phyloP scores from a whole-genome alignment of 768 basidiomycete species.

The Hygrophorus russula region DNA sequence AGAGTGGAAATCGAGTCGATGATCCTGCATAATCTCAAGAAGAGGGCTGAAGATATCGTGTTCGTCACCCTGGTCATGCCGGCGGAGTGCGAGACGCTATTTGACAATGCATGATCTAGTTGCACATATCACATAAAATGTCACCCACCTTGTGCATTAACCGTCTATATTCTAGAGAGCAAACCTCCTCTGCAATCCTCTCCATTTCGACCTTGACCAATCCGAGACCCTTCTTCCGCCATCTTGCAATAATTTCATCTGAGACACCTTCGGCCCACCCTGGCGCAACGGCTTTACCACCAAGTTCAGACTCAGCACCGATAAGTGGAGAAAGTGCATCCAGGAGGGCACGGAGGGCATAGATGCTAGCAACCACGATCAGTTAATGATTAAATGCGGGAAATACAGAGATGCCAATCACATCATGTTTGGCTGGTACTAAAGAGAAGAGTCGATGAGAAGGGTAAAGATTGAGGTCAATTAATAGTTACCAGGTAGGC shows the following conservation, averaged over 20 bases:
- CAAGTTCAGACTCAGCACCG: slow-evolving; percentile 61
- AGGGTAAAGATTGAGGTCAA: not conserved
- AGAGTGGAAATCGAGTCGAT: slow-evolving; percentile 79
- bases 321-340: slow-evolving; percentile 74
- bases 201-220: slow-evolving; percentile 51
- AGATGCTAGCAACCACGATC: slow-evolving; percentile 35
- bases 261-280: slow-evolving; percentile 57
- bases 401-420: slow-evolving; percentile 20
- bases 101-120: not conserved
- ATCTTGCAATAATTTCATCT: slow-evolving; percentile 44
- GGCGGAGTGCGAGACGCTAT: slow-evolving; percentile 69
- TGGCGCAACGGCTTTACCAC: slow-evolving; percentile 33
- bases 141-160: slow-evolving; percentile 57
- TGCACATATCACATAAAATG: not conserved
- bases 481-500: slow-evolving; percentile 41
- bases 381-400: not conserved
- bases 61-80: slow-evolving; percentile 48
- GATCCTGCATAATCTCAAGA: slow-evolving; percentile 59
- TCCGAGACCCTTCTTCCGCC: slow-evolving; percentile 47
- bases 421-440: slow-evolving; percentile 79
- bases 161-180: slow-evolving; percentile 49
- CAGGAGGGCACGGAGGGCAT: slow-evolving; percentile 70
- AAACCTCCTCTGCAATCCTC: slow-evolving; percentile 43
- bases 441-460: slow-evolving; percentile 1
- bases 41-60: slow-evolving; percentile 49